Conservation (phyloP, 371 early-diverging fungal species). For the Mucor saturninus region DNA sequence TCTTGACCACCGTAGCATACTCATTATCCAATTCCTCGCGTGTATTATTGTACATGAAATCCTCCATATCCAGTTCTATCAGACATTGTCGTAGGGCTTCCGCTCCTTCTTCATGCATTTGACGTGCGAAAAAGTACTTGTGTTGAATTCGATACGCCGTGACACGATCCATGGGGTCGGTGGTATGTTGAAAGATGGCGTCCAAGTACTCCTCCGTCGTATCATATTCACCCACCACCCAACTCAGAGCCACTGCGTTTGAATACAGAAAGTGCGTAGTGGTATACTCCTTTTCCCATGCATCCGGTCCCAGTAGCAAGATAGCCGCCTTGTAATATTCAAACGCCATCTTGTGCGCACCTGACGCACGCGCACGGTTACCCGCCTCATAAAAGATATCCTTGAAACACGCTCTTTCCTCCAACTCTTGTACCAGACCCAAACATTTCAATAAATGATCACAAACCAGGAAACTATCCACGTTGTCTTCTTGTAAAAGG, state of each 20-base stretch:
- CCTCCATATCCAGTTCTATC: constrained; percentile 33
- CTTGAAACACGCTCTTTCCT: constrained; percentile 31
- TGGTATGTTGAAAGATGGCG: constrained; percentile 36
- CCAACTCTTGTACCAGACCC: constrained; percentile 22
- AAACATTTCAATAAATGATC: constrained; percentile 49
- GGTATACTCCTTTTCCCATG: constrained; percentile 32
- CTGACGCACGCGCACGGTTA: constrained; percentile 40
- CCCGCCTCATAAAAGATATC: constrained; percentile 41
- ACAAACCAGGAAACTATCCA: constrained; percentile 39
- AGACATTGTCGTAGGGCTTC: constrained; percentile 36
- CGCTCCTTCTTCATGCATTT: constrained; percentile 40
- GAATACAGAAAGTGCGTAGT: constrained; percentile 35
- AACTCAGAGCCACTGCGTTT: constrained; percentile 43
- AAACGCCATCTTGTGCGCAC: constrained; percentile 49
- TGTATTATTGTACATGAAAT: constrained; percentile 15
- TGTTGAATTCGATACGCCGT: constrained; percentile 43
- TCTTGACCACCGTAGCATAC: constrained; percentile 16
- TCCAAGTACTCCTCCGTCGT: constrained; percentile 34
- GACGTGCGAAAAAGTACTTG: constrained; percentile 39
- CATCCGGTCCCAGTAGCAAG: constrained; percentile 8
- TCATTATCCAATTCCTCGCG: constrained; percentile 23
- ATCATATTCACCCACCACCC: constrained; percentile 45
- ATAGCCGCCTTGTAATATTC: constrained; percentile 43
- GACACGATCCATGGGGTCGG: constrained; percentile 40
- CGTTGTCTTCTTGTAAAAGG: constrained; percentile 29